Percentiles rank a stretch among this genome's conserved stretches.
phyloP scores from a whole-genome alignment of 2,329 filamentous ascomycete species.

The Cladosporium sp. region DNA sequence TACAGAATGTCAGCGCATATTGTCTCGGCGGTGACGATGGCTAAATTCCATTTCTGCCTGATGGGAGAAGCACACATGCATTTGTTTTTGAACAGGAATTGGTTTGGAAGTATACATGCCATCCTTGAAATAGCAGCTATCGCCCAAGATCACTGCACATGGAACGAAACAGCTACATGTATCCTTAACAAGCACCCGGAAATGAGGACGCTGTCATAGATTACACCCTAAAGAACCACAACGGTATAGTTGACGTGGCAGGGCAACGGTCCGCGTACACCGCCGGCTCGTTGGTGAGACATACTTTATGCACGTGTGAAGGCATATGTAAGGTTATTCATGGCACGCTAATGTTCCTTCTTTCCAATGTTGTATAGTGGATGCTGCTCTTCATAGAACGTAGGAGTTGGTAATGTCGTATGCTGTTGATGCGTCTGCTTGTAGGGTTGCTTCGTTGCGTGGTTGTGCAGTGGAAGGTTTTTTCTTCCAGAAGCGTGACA shows the following conservation, averaged over 20 bases:
- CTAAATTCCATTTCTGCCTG: neutral
- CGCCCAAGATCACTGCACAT: too few species aligned
- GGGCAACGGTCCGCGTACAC: neutral
- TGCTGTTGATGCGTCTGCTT: neutral
- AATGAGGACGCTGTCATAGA: neutral
- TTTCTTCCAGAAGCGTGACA: neutral
- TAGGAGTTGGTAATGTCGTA: neutral
- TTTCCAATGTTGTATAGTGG: neutral
- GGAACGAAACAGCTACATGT: too few species aligned
- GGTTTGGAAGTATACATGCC: neutral
- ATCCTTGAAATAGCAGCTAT: too few species aligned
- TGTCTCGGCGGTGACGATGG: neutral
- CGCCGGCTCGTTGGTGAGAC: neutral
- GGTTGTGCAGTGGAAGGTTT: neutral
- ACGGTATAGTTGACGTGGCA: neutral
- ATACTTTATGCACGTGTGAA: neutral
- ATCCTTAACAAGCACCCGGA: too few species aligned
- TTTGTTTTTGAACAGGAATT: neutral
- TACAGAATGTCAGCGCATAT: neutral
- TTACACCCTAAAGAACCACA: neutral
- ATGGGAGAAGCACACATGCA: neutral
- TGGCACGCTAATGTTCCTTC: neutral
- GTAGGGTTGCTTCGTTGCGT: neutral
- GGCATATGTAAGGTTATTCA: neutral
- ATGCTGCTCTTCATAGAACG: too few species aligned